phyloP scores from a whole-genome alignment of 768 basidiomycete species.

The Floccularia luteovirens region DNA sequence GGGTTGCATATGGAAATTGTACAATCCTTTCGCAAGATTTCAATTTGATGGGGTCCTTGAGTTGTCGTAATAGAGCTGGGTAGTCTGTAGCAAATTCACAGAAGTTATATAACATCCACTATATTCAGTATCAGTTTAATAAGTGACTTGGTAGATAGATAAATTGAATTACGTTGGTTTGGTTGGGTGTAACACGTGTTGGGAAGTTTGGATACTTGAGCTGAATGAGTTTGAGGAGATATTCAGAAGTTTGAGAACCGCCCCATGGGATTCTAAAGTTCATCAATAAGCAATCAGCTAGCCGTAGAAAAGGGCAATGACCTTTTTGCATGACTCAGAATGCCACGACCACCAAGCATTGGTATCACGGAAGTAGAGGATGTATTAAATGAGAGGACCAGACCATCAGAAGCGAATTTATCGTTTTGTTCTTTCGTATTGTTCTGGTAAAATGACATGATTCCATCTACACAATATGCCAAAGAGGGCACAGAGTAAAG shows the following conservation, averaged over 20 bases:
- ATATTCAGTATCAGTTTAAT: constrained; percentile 1
- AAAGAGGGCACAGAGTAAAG: constrained; percentile 81
- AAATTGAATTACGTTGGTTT: constrained; percentile 59
- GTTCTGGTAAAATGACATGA: constrained; percentile 91
- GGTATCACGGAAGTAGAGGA: constrained; percentile 90
- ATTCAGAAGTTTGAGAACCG: constrained; percentile 81
- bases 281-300: neutral
- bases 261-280: constrained; percentile 86
- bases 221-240: constrained; percentile 88
- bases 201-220: constrained; percentile 94
- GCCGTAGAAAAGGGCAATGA: constrained; percentile 15
- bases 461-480: constrained; percentile 80
- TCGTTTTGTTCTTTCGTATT: constrained; percentile 24
- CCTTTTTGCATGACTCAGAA: constrained; percentile 86
- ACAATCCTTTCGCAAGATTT: constrained; percentile 63
- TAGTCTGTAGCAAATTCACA: constrained; percentile 84
- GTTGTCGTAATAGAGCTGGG: constrained; percentile 46
- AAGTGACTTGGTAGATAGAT: neutral
- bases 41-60: constrained; percentile 63
- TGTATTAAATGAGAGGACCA: constrained; percentile 88
- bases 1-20: constrained; percentile 79
- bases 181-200: constrained; percentile 67
- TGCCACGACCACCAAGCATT: constrained; percentile 71
- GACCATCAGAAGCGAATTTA: constrained; percentile 58
- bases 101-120: constrained; percentile 92